Conservation (phyloP, 1,284 basidiomycete species). For the Moniliophthora roreri region DNA sequence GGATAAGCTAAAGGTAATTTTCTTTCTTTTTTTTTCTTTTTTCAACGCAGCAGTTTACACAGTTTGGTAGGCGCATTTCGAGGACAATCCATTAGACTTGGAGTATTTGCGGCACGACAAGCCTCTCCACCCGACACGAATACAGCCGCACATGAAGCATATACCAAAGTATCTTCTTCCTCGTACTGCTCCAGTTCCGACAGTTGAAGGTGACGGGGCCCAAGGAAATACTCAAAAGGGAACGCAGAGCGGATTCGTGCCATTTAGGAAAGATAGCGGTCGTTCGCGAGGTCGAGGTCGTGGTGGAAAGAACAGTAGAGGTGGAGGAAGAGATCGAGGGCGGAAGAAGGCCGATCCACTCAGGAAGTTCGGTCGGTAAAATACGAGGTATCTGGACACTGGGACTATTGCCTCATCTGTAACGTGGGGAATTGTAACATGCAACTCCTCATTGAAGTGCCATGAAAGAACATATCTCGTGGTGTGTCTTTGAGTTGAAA, state of each 20-base stretch:
- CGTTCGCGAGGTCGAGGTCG: conserved; percentile 57
- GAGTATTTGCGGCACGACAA: conserved; percentile 95
- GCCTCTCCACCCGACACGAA: conserved; percentile 83
- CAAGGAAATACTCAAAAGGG: conserved; percentile 10
- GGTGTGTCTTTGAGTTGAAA: no score
- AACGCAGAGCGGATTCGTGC: conserved; percentile 57
- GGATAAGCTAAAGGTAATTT: conserved; percentile 87
- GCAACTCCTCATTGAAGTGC: no score
- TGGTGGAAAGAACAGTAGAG: conserved; percentile 40
- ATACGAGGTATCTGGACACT: no score
- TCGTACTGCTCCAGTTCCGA: conserved; percentile 59
- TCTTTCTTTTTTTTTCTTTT: neutral
- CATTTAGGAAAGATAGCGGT: conserved; percentile 65
- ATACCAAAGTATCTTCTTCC: conserved; percentile 94
- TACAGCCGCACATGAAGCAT: conserved; percentile 94
- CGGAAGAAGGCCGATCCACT: conserved; percentile 74
- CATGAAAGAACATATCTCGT: no score
- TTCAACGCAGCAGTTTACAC: neutral
- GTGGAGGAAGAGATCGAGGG: conserved; percentile 35
- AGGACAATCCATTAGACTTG: conserved; percentile 94
- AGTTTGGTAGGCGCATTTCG: conserved; percentile 83
- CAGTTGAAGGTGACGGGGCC: conserved; percentile 21
- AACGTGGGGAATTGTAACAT: no score
- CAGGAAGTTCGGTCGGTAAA: conserved; percentile 63
- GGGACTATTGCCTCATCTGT: no score